Conservation (phyloP, 495 filamentous ascomycete genomes). For the Aspergillus cavernicola region DNA sequence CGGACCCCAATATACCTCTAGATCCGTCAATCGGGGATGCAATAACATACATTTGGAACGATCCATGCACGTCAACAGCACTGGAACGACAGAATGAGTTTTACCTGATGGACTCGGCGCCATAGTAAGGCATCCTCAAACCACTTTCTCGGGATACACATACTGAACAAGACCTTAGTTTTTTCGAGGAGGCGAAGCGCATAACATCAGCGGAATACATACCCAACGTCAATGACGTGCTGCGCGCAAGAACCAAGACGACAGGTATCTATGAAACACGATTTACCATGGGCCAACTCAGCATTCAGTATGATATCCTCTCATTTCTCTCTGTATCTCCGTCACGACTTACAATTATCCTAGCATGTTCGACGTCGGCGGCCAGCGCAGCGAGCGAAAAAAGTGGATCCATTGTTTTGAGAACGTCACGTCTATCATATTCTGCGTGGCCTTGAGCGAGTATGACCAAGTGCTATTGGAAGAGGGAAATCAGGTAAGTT, state of each 20-base stretch:
- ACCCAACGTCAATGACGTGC: conserved; percentile 86
- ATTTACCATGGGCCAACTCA: conserved; percentile 96
- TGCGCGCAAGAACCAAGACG: conserved; percentile 96
- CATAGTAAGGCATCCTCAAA: conserved; percentile 67
- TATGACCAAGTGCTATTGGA: conserved; percentile 97
- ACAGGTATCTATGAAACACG: conserved; percentile 98
- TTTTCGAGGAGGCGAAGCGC: conserved; percentile 87
- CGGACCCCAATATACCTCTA: conserved; percentile 78
- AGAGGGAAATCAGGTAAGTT: conserved; percentile 86
- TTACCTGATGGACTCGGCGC: conserved; percentile 98
- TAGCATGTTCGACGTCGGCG: conserved; percentile 99
- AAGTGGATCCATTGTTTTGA: conserved; percentile 99
- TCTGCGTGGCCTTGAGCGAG: conserved; percentile 96
- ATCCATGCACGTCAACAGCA: conserved; percentile 75
- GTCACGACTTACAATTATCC: conserved; percentile 16
- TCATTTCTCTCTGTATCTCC: background rate
- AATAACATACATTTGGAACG: conserved; percentile 83
- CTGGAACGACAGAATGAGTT: conserved; percentile 97
- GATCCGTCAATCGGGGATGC: conserved; percentile 77
- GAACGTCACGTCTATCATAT: conserved; percentile 99
- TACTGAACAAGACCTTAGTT: conserved; percentile 50
- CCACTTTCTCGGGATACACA: background rate
- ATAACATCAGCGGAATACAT: conserved; percentile 85
- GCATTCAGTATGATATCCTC: conserved; percentile 78
- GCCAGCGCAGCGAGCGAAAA: conserved; percentile 94